Base-by-base conservation (phyloP, 305 asterid genomes). In the Caryopteris hybrid region DNA sequence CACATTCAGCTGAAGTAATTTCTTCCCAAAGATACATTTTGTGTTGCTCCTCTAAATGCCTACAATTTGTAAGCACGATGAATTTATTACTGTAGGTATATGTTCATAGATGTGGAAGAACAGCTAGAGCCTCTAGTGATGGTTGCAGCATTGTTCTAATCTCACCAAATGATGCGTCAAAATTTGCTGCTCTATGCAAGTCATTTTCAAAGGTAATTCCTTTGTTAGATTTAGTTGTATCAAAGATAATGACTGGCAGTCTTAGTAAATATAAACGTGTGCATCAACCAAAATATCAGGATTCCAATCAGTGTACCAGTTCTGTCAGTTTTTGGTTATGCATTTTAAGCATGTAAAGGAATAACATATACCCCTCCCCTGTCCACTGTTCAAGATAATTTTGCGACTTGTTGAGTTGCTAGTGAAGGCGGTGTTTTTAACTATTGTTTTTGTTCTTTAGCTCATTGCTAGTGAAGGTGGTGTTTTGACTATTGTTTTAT, bases 81-180 rank as follows among this genome's bases (percentile, higher is more conserved):
- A n/a, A 11, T 55, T 79, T 75, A 33, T 76, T 79, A 58, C 56
- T 73, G 33, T 59, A 91, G 98, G 83, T 94, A 33, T 91, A 94
- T 69, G 98, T 91, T 78, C 98, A 94, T 78, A 78, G 99, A 81
- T 87, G 99, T 73, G 98, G 98, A 82, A 84, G 98, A 86, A 94
- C 98, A 59, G 99, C 99, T 20, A 85, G 98, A 73, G 98, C 97
- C 69, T 87, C 75, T 61, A 77, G 89, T 64, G 99, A 91, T 85
- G 99, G 99, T 71, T 94, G 99, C 85, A 87, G 94, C 73, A 89
- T 94, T 65, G 98, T 95, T 74, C 79, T 91, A 53, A 81, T 89
- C 60, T 85, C 98, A 47, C 93, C 99, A 18, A 91, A 85, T 63
- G 99, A 94, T 71, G 90, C 99, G 0, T 86, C 95, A 3, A 95